A percentile compares a stretch with the other conserved stretches of the same genome.
phyloP scores from a whole-genome alignment of 164 flowering plant genomes.

The Chloranthus sessilifolius region DNA sequence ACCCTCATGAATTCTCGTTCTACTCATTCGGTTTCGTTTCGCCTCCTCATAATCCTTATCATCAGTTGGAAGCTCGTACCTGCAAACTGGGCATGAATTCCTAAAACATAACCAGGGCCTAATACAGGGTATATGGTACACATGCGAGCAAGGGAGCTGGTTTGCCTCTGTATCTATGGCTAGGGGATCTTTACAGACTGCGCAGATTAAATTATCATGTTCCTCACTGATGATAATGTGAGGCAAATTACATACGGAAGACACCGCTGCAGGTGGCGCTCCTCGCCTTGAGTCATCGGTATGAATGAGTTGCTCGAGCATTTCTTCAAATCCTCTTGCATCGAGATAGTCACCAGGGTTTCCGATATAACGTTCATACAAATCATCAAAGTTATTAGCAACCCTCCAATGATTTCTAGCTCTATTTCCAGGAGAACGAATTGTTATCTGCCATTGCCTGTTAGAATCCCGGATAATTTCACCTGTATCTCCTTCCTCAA shows the following conservation, averaged over 20 bases:
- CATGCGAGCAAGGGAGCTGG: conserved; percentile 79
- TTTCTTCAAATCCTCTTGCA: conserved; percentile 50
- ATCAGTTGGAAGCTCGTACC: conserved; percentile 91
- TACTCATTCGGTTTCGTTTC: conserved; percentile 20
- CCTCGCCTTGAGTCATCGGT: conserved; percentile 56
- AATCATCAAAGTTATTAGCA: conserved; percentile 19
- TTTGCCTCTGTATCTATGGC: conserved; percentile 47
- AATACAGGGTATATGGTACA: conserved; percentile 81
- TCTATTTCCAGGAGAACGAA: neutral
- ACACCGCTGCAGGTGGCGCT: conserved; percentile 75
- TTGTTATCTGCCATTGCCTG: conserved; percentile 5
- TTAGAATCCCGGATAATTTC: too few relatives aligned
- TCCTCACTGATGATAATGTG: conserved; percentile 39
- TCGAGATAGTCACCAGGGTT: conserved; percentile 48
- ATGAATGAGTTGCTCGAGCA: conserved; percentile 55
- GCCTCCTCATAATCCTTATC: conserved; percentile 66
- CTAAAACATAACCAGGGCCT: conserved; percentile 75
- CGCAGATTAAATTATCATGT: conserved; percentile 51
- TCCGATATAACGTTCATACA: conserved; percentile 31
- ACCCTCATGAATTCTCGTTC: conserved; percentile 17
- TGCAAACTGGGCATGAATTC: conserved; percentile 90
- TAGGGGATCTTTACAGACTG: conserved; percentile 75
- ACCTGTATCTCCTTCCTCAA: too few relatives aligned
- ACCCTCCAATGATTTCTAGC: conserved; percentile 23
- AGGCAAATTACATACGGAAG: conserved; percentile 56